These are phyloP conservation scores for Abrus pulchellus DNA, from an alignment of 306 rosid species.

Conservation along the genomic window DNA sequence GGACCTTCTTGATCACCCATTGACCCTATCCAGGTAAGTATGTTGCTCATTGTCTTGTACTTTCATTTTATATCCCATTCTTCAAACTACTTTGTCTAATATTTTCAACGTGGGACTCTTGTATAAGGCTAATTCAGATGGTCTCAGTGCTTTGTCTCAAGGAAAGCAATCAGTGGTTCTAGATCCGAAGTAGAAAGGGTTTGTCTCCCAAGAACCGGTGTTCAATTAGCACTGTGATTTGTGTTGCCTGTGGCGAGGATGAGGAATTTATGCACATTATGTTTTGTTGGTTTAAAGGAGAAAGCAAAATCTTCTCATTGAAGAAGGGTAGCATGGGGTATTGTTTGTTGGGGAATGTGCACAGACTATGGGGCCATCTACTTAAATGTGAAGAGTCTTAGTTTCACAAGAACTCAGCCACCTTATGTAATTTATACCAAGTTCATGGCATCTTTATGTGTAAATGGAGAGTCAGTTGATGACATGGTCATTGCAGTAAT, in stretches of 20 bases:
- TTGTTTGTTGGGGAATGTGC: slow-evolving; percentile 37
- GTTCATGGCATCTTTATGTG: slow-evolving; percentile 12
- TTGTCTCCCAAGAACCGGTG: too few species aligned
- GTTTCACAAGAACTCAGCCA: slow-evolving; percentile 41
- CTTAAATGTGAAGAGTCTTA: slow-evolving; percentile 41
- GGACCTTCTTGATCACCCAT: slow-evolving; percentile 58
- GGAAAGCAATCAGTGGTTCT: too few species aligned
- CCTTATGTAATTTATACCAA: slow-evolving; percentile 47
- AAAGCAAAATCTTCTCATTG: slow-evolving; percentile 48
- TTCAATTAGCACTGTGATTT: too few species aligned
- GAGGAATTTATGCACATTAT: not conserved
- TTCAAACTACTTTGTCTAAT: not conserved
- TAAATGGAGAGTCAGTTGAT: not conserved
- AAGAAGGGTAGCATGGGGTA: slow-evolving; percentile 40
- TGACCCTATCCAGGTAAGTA: slow-evolving; percentile 56
- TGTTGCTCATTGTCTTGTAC: not conserved
- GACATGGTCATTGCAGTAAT: slow-evolving; percentile 46
- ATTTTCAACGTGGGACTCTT: not conserved
- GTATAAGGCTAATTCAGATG: not conserved
- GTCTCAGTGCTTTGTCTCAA: too few species aligned
- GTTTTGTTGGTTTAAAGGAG: slow-evolving; percentile 50
- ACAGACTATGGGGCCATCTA: slow-evolving; percentile 47
- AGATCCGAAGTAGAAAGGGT: too few species aligned
- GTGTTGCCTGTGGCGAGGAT: too few species aligned
- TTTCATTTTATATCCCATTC: not conserved